Conservation (phyloP, 495 filamentous ascomycete species). For the Endocarpon pusillum region DNA sequence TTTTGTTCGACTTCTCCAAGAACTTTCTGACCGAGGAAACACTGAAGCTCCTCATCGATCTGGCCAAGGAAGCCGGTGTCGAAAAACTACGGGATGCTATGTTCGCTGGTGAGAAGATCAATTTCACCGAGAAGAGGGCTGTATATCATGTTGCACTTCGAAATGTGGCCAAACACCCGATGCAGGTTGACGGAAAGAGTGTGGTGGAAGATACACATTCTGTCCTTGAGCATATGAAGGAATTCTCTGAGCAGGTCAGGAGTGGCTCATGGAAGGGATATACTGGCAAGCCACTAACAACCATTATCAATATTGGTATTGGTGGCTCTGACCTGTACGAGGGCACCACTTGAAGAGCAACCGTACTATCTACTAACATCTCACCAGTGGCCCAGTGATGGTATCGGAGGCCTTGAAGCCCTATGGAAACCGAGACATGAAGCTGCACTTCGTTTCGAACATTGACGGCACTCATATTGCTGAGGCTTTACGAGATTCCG, state of each 20-base stretch:
- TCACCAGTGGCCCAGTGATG: slow-evolving; percentile 84
- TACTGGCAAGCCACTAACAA: slow-evolving; percentile 93
- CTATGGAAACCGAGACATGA: slow-evolving; percentile 71
- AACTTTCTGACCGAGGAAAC: slow-evolving; percentile 94
- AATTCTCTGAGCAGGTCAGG: slow-evolving; percentile 84
- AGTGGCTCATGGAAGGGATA: slow-evolving; percentile 96
- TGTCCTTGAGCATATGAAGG: slow-evolving; percentile 91
- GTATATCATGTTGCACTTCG: slow-evolving; percentile 91
- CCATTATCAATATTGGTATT: slow-evolving; percentile 94
- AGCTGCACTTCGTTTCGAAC: slow-evolving; percentile 95
- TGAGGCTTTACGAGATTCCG: slow-evolving; percentile 72
- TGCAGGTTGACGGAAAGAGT: slow-evolving; percentile 87
- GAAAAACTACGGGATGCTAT: slow-evolving; percentile 91
- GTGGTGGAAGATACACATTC: slow-evolving; percentile 88
- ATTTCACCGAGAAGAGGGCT: slow-evolving; percentile 93
- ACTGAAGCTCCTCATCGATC: slow-evolving; percentile 62
- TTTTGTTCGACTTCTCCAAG: slow-evolving; percentile 97
- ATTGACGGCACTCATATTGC: slow-evolving; percentile 97
- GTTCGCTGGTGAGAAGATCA: slow-evolving; percentile 96
- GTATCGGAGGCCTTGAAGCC: slow-evolving; percentile 92
- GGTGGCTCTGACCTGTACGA: slow-evolving; percentile 93
- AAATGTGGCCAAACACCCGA: slow-evolving; percentile 67
- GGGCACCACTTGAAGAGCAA: not conserved
- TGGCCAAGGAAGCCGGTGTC: slow-evolving; percentile 77
- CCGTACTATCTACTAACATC: slow-evolving; percentile 16